Evolutionary conservation across 2,329 filamentous ascomycete genomes (phyloP), one percentile per base, ranked within the genome.

Genomic region (Pseudopyrenochaeta lycopersici): DNA sequence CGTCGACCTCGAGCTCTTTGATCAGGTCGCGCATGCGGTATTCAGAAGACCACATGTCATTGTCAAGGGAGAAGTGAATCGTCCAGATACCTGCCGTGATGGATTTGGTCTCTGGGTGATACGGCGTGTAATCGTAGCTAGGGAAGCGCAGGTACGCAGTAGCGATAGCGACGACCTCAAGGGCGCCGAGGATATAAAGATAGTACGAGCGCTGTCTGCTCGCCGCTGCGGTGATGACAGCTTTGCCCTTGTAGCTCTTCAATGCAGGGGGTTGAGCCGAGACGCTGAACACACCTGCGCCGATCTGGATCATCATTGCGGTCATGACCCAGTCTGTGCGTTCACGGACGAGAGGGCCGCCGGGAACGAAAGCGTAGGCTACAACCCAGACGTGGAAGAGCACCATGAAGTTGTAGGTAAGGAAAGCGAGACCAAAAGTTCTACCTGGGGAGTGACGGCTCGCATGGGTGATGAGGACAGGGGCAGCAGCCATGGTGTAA

Each of bases 331-430:
- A 97, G 73, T 98, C 94, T 1, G 93, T 99, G 71, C 89, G 93
- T 75, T 99, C 95, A 39, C 95, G 89, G 38, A 99, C 90, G 1
- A 97, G 84, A 2, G 92, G 92, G 1, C 95, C 95, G 46, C 95
- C 95, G 1, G 95, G 95, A 2, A 99, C 95, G 66, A 99, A 99
- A 11, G 95, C 95, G 69, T 99, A 99, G 2, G 95, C 95, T 10
- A 99, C 95, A 31, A 97, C 90, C 95, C 95, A 99, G 49, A 97
- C 92, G 71, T 98, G 94, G 81, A 97, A 97, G n/a, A 99, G 85
- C 4, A 97, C 89, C 79, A 98, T 80, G 67, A 98, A 84, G 76
- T 98, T 97, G 81, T 98, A 99, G 43, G 96, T 76, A 46, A 97
- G 78, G 79, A 97, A 97, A 3, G 90, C 94, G 12, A 96, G 73